These are phyloP conservation scores for Entoloma clypeatum DNA, from an alignment of 1,284 basidiomycete genomes.

Conservation along the genomic window DNA sequence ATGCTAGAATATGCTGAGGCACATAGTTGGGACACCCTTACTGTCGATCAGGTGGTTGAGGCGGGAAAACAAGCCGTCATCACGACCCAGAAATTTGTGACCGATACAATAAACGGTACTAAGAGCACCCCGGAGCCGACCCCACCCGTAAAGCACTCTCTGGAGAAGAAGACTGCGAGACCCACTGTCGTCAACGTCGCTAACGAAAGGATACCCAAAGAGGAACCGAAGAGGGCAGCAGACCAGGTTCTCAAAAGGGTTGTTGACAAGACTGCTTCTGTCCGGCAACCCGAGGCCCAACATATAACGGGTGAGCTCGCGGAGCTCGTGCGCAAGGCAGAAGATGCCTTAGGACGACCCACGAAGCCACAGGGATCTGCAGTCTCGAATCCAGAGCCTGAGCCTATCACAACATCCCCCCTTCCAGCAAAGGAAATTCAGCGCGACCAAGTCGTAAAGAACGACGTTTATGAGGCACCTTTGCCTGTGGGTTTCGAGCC, in stretches of 20 bases:
- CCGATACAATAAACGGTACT: slow-evolving; percentile 38
- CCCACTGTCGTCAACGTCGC: slow-evolving; percentile 28
- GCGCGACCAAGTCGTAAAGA: slow-evolving; percentile 31
- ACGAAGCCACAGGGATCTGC: slow-evolving; percentile 14
- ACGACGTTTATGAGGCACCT: slow-evolving; percentile 64
- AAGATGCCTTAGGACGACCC: slow-evolving; percentile 56
- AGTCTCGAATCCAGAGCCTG: too few relatives aligned
- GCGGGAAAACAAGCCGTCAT: slow-evolving; percentile 49
- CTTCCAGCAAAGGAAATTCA: slow-evolving; percentile 29
- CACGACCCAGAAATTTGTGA: slow-evolving; percentile 48
- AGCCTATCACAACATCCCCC: slow-evolving; percentile 24
- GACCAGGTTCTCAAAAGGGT: too few relatives aligned
- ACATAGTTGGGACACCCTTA: slow-evolving; percentile 72
- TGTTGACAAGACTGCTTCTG: slow-evolving; percentile 33
- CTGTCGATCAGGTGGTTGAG: slow-evolving; percentile 57
- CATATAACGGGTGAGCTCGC: slow-evolving; percentile 61
- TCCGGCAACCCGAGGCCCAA: slow-evolving; percentile 45
- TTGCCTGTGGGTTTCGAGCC: slow-evolving; percentile 89
- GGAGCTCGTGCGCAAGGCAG: slow-evolving; percentile 64
- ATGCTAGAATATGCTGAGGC: slow-evolving; percentile 81
- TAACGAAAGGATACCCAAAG: slow-evolving; percentile 50
- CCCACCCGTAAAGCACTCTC: slow-evolving; percentile 39
- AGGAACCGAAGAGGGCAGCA: slow-evolving; percentile 41
- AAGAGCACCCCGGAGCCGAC: slow-evolving; percentile 32
- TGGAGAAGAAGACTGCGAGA: slow-evolving; percentile 36